These are phyloP conservation scores for Aleurites moluccanus DNA, from an alignment of 441 rosid species.

Conservation along the genomic window DNA sequence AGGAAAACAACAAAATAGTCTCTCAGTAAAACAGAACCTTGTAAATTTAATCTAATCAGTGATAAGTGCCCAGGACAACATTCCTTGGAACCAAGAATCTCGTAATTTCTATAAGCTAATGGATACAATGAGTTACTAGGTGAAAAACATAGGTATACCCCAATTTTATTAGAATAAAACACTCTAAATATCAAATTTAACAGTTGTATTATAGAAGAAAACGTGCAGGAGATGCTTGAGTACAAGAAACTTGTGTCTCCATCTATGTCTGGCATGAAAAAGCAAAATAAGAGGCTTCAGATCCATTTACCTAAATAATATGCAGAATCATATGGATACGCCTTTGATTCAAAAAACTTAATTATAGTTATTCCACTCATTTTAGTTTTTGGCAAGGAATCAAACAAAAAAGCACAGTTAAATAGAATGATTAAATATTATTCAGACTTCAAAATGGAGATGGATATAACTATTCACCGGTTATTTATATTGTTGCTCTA, in stretches of 20 bases:
- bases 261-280: not conserved
- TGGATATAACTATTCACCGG: not conserved
- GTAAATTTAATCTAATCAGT: not conserved
- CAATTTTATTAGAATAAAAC: not conserved
- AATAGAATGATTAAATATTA: not conserved
- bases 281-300: not conserved
- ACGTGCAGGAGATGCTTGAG: not conserved
- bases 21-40: not conserved
- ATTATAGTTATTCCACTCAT: not conserved
- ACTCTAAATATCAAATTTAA: constrained; percentile 1
- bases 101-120: not conserved
- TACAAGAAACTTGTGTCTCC: not conserved
- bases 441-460: not conserved
- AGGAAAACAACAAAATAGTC: not conserved
- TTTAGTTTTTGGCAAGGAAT: not conserved
- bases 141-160: not conserved
- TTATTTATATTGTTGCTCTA: not conserved
- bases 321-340: not conserved
- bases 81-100: not conserved
- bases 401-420: not conserved
- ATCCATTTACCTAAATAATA: not conserved
- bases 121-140: not conserved
- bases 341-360: not conserved
- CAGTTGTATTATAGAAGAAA: not conserved
- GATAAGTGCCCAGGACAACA: not conserved